Evolutionary conservation across 2,329 filamentous ascomycete genomes (phyloP).

Genomic region (Domatiomyces globalis): DNA sequence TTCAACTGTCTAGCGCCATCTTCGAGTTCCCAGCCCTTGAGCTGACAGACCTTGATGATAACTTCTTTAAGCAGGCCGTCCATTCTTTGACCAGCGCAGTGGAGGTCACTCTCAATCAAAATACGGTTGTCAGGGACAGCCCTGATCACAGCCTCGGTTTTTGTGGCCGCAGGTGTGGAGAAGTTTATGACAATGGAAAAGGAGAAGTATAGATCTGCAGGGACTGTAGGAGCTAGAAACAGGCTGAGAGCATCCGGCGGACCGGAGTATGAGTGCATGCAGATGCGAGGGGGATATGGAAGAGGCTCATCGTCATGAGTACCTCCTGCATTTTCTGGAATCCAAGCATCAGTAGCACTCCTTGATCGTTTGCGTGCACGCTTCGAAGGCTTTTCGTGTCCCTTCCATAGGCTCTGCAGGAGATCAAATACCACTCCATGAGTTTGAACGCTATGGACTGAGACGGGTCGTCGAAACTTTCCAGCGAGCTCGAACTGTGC

Average conservation of each 20-base stretch:
- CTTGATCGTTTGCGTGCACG: conserved; percentile 28
- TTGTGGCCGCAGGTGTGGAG: conserved; percentile 37
- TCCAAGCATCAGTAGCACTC: conserved; percentile 22
- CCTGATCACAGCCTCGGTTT: conserved; percentile 51
- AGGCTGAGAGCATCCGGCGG: conserved; percentile 59
- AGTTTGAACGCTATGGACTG: conserved; percentile 49
- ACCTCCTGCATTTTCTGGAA: conserved; percentile 12
- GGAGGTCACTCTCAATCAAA: conserved; percentile 80
- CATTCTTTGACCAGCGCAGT: conserved; percentile 68
- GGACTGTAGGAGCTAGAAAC: conserved; percentile 60
- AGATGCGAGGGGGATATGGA: conserved; percentile 75
- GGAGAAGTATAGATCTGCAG: conserved; percentile 69
- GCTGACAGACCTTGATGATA: conserved; percentile 57
- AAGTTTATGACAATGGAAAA: conserved; percentile 79
- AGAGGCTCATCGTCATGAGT: conserved; percentile 25
- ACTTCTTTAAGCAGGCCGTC: conserved; percentile 63
- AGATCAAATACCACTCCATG: conserved; percentile 46
- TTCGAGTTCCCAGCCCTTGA: conserved; percentile 64
- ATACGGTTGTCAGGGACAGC: conserved; percentile 63
- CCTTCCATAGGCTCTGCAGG: conserved; percentile 43
- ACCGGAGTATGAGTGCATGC: conserved; percentile 86
- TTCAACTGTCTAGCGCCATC: conserved; percentile 55
- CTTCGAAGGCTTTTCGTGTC: conserved; percentile 41
- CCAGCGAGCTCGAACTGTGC: conserved; percentile 46
- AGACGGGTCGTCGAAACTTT: conserved; percentile 43